These are phyloP conservation scores for Fusarium kyushuense DNA, from an alignment of 2,329 filamentous ascomycete genomes.

Conservation along the genomic window DNA sequence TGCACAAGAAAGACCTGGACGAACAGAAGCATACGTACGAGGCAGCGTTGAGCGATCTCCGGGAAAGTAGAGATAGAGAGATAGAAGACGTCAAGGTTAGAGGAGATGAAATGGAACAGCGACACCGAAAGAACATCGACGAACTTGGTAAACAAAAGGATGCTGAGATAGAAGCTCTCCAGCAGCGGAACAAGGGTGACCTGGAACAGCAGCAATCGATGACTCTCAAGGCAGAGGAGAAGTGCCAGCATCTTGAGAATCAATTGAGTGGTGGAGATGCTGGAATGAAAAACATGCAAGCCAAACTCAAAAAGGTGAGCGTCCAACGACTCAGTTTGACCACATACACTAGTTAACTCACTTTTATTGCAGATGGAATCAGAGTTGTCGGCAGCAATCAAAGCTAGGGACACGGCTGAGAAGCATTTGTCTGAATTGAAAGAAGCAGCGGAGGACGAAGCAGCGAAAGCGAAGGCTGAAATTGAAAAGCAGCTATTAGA, in stretches of 20 bases:
- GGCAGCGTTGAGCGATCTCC: slow-evolving; percentile 10
- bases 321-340: slow-evolving; percentile 28
- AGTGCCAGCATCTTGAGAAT: slow-evolving; percentile 45
- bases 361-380: slow-evolving; percentile 48
- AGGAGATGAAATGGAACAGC: slow-evolving; percentile 32
- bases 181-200: slow-evolving; percentile 34
- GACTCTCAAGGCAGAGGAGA: slow-evolving; percentile 47
- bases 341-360: slow-evolving; percentile 39
- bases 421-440: slow-evolving; percentile 59
- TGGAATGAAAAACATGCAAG: slow-evolving; percentile 38
- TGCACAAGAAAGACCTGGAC: slow-evolving; percentile 30
- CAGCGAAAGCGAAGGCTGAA: slow-evolving; percentile 71
- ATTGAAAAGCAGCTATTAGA: slow-evolving; percentile 51
- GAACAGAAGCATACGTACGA: slow-evolving; percentile 29
- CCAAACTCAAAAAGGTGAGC: slow-evolving; percentile 47
- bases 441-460: slow-evolving; percentile 61
- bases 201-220: slow-evolving; percentile 36
- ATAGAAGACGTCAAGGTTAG: slow-evolving; percentile 41
- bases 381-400: slow-evolving; percentile 62
- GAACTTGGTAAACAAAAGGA: slow-evolving; percentile 24
- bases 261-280: slow-evolving; percentile 42
- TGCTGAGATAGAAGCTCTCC: slow-evolving; percentile 46
- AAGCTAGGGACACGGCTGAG: slow-evolving; percentile 68
- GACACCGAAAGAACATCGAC: slow-evolving; percentile 15
- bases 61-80: slow-evolving; percentile 61